Evolutionary conservation across 768 basidiomycete genomes (phyloP).

Genomic region (Tylopilus sp.): DNA sequence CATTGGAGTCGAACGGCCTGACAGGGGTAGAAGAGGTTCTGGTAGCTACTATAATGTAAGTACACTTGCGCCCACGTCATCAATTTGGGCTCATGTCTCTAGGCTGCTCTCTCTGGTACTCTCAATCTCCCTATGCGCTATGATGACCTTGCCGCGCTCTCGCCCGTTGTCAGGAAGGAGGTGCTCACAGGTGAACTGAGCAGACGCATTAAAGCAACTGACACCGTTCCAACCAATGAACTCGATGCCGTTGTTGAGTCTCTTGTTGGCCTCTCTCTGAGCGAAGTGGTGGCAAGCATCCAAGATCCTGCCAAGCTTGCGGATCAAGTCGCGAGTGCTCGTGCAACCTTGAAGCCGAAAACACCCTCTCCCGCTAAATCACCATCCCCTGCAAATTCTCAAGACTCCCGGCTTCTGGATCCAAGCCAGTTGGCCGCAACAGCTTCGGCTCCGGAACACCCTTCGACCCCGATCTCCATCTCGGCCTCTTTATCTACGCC

Average conservation of each 20-base stretch:
- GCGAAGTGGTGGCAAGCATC: conserved; percentile 72
- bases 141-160: conserved; percentile 76
- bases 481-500: conserved; percentile 75
- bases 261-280: conserved; percentile 65
- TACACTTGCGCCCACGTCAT: conserved; percentile 1
- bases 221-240: conserved; percentile 50
- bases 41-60: conserved; percentile 85
- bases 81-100: conserved; percentile 2
- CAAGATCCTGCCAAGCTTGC: conserved; percentile 64
- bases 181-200: conserved; percentile 81
- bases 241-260: conserved; percentile 68
- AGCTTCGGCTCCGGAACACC: conserved; percentile 87
- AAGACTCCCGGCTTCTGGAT: conserved; percentile 70
- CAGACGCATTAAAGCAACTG: conserved; percentile 62
- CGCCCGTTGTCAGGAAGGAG: conserved; percentile 85
- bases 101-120: conserved; percentile 82
- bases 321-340: conserved; percentile 55
- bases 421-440: conserved; percentile 63
- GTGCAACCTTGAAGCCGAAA: conserved; percentile 34
- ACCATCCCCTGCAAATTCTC: conserved; percentile 53
- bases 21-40: conserved; percentile 71
- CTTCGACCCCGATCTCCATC: conserved; percentile 80
- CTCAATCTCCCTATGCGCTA: conserved; percentile 84
- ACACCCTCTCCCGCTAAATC: conserved; percentile 47
- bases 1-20: conserved; percentile 50